These are phyloP conservation scores for Fomitiporia mediterranea DNA, from an alignment of 1,284 basidiomycete genomes.

Conservation along the genomic window DNA sequence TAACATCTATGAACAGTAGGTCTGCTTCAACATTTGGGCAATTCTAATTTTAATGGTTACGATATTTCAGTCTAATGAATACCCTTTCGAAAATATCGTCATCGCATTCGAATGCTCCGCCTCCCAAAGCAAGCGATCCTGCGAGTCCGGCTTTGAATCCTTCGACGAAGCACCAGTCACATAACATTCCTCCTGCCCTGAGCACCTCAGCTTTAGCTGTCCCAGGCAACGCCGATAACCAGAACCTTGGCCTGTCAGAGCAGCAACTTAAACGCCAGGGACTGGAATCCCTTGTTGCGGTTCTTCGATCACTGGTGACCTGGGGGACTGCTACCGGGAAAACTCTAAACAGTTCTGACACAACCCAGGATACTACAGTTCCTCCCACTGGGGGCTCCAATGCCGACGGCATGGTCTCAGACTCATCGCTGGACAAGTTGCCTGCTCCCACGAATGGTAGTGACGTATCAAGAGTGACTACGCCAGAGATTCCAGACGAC, in stretches of 20 bases:
- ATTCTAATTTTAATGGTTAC: not conserved
- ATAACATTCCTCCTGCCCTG: conserved; percentile 52
- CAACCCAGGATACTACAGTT: conserved; percentile 35
- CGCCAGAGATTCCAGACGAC: conserved; percentile 81
- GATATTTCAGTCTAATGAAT: conserved; percentile 75
- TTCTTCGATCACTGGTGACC: conserved; percentile 82
- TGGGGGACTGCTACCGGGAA: conserved; percentile 75
- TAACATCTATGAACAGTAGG: conserved; percentile 93
- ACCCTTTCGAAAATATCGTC: conserved; percentile 89
- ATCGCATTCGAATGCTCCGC: conserved; percentile 53
- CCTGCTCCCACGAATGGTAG: conserved; percentile 39
- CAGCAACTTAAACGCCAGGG: conserved; percentile 82
- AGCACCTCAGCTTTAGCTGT: conserved; percentile 67
- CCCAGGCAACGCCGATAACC: conserved; percentile 62
- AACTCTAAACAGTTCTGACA: conserved; percentile 38
- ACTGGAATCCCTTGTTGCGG: conserved; percentile 84
- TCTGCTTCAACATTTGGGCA: conserved; percentile 19
- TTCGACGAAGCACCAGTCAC: conserved; percentile 43
- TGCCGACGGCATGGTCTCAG: conserved; percentile 48
- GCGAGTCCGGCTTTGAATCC: conserved; percentile 54
- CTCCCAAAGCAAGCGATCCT: conserved; percentile 51
- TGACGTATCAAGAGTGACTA: conserved; percentile 57
- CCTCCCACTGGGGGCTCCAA: conserved; percentile 47
- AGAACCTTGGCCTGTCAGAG: conserved; percentile 69
- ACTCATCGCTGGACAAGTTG: conserved; percentile 48